phyloP scores from a whole-genome alignment of 2,329 filamentous ascomycete species.

The Fusarium pseudograminearum region DNA sequence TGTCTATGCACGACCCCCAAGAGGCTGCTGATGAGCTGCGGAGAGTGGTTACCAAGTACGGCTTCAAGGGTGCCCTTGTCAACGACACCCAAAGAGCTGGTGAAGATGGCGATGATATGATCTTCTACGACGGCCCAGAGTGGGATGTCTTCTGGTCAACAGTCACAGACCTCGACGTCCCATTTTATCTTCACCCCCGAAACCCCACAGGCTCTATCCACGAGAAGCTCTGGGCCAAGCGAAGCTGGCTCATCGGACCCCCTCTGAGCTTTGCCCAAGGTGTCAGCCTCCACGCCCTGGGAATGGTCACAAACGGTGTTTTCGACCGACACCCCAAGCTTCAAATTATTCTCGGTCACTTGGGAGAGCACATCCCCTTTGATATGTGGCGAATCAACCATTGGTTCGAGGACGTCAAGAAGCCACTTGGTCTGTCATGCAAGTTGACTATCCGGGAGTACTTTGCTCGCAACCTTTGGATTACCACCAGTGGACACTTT shows the following conservation, averaged over 20 bases:
- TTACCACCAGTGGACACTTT: slow-evolving; percentile 69
- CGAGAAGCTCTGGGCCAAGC: slow-evolving; percentile 69
- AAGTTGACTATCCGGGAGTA: slow-evolving; percentile 65
- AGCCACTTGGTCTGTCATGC: slow-evolving; percentile 60
- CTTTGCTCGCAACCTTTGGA: slow-evolving; percentile 67
- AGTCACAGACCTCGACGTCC: slow-evolving; percentile 69
- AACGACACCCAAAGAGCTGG: slow-evolving; percentile 72
- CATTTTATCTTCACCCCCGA: slow-evolving; percentile 73
- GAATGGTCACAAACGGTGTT: slow-evolving; percentile 63
- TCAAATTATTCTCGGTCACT: slow-evolving; percentile 61
- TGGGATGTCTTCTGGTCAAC: slow-evolving; percentile 73
- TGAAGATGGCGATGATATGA: slow-evolving; percentile 67
- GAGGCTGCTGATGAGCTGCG: slow-evolving; percentile 63
- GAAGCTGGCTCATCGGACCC: slow-evolving; percentile 70
- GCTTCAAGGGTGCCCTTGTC: slow-evolving; percentile 73
- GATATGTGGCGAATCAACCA: slow-evolving; percentile 64
- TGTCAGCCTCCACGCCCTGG: slow-evolving; percentile 68
- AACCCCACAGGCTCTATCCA: slow-evolving; percentile 67
- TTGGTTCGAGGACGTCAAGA: slow-evolving; percentile 69
- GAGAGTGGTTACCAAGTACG: slow-evolving; percentile 66
- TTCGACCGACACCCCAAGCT: slow-evolving; percentile 62
- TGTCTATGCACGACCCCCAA: slow-evolving; percentile 66
- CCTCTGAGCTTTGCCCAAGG: slow-evolving; percentile 70
- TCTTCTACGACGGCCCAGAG: slow-evolving; percentile 72
- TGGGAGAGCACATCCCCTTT: slow-evolving; percentile 63